phyloP scores from a whole-genome alignment of 805 yeast genomes.

The Diddensiella caesifluorescens region DNA sequence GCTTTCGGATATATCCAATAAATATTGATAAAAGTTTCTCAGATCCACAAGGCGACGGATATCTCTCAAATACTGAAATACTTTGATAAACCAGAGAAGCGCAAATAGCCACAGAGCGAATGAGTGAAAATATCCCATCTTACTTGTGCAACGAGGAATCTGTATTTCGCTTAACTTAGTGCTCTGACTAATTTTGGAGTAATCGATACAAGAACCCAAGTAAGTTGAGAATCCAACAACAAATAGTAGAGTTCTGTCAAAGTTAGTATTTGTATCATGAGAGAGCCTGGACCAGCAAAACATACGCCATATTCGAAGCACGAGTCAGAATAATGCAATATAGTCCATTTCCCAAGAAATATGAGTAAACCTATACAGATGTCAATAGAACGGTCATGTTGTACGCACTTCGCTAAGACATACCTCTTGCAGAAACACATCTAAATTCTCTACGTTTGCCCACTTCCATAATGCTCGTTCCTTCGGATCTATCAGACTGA shows the following conservation, averaged over 20 bases:
- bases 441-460: conserved; percentile 94
- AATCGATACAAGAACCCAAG: conserved; percentile 77
- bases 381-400: neutral
- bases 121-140: conserved; percentile 46
- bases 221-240: conserved; percentile 75
- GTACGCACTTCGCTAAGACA: neutral
- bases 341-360: conserved; percentile 81
- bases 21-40: conserved; percentile 64
- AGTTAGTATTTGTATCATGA: neutral
- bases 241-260: conserved; percentile 55
- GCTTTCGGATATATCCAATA: conserved; percentile 66
- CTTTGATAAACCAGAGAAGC: conserved; percentile 36
- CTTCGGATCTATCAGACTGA: conserved; percentile 16
- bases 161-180: conserved; percentile 37
- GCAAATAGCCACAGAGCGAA: conserved; percentile 59
- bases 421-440: conserved; percentile 68
- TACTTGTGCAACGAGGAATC: conserved; percentile 43
- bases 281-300: neutral
- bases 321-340: conserved; percentile 68
- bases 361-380: conserved; percentile 48
- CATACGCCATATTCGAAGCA: conserved; percentile 50
- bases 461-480: conserved; percentile 91
- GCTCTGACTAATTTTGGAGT: conserved; percentile 38
- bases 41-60: conserved; percentile 66
- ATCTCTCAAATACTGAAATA: conserved; percentile 48